A percentile compares a stretch with the other conserved stretches of the same genome.
Conservation (phyloP, 805 yeast species). For the Wilhelminamyces savonicus region DNA sequence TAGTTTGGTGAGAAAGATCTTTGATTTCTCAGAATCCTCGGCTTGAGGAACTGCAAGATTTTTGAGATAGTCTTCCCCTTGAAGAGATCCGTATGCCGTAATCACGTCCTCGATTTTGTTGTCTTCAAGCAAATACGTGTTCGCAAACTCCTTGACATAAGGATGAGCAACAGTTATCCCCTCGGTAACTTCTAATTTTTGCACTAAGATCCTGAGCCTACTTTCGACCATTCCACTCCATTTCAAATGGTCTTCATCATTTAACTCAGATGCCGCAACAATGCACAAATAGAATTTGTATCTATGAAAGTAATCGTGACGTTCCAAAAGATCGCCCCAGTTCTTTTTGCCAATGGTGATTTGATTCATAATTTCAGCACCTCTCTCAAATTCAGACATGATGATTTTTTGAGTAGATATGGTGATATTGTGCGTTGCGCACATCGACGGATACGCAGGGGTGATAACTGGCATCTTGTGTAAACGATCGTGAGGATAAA, state of each 20-base stretch:
- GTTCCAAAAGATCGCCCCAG: conserved; percentile 74
- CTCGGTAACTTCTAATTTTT: conserved; percentile 69
- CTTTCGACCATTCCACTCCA: conserved; percentile 95
- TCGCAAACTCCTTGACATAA: conserved; percentile 68
- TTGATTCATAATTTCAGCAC: conserved; percentile 61
- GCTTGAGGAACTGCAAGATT: conserved; percentile 8
- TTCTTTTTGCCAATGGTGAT: conserved; percentile 54
- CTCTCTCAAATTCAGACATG: conserved; percentile 72
- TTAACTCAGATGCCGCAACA: conserved; percentile 67
- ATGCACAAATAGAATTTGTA: conserved; percentile 86
- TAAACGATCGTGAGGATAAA: conserved; percentile 81
- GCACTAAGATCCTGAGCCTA: conserved; percentile 73
- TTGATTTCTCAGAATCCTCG: conserved; percentile 10
- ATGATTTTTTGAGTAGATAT: conserved; percentile 82
- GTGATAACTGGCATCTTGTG: conserved; percentile 98
- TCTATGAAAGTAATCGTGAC: conserved; percentile 74
- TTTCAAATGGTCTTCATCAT: conserved; percentile 75
- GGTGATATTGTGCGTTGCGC: conserved; percentile 95
- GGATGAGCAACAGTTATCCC: conserved; percentile 88
- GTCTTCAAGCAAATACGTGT: conserved; percentile 32
- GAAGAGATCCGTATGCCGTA: conserved; percentile 55
- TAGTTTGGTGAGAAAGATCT: conserved; percentile 63
- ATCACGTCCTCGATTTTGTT: conserved; percentile 41
- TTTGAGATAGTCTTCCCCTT: conserved; percentile 42
- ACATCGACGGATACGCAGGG: conserved; percentile 98